Conservation (phyloP, 768 basidiomycete species). For the Exsudoporus frostii region DNA sequence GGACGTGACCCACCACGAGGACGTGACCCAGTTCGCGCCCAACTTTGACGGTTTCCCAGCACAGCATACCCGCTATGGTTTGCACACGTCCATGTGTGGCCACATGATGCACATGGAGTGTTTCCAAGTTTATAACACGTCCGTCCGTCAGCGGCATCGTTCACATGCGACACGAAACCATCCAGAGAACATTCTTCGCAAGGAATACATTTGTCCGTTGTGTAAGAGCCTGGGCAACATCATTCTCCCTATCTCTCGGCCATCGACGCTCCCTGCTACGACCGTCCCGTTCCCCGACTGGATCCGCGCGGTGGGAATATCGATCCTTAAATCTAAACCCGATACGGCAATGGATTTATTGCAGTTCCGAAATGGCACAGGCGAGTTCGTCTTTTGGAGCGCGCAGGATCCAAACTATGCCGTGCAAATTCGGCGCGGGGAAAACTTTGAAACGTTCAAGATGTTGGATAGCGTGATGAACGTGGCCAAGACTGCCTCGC, state of each 20-base stretch:
- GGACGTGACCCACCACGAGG: slow-evolving; percentile 22
- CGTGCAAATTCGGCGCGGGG: slow-evolving; percentile 49
- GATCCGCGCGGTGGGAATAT: slow-evolving; percentile 87
- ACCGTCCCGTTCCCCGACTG: slow-evolving; percentile 75
- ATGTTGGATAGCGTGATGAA: slow-evolving; percentile 88
- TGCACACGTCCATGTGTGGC: slow-evolving; percentile 85
- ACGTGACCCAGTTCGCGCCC: slow-evolving; percentile 42
- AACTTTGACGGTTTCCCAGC: slow-evolving; percentile 75
- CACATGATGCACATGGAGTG: slow-evolving; percentile 98
- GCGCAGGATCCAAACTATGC: slow-evolving; percentile 75
- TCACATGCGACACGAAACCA: slow-evolving; percentile 89
- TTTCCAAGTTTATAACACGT: slow-evolving; percentile 85
- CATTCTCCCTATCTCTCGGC: slow-evolving; percentile 74
- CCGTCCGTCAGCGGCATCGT: slow-evolving; percentile 83
- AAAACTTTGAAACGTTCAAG: slow-evolving; percentile 59
- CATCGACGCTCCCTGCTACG: slow-evolving; percentile 44
- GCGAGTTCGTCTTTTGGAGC: slow-evolving; percentile 87
- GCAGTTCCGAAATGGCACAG: slow-evolving; percentile 76
- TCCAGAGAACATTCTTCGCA: slow-evolving; percentile 89
- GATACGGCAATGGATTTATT: slow-evolving; percentile 68
- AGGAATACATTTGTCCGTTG: slow-evolving; percentile 94
- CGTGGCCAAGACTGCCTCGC: slow-evolving; percentile 73
- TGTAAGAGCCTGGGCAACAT: slow-evolving; percentile 97
- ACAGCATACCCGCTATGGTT: slow-evolving; percentile 75
- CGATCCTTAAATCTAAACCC: slow-evolving; percentile 80